Evolutionary conservation across 2,329 filamentous ascomycete species (phyloP).

Genomic region (Aspergillus transmontanensis): DNA sequence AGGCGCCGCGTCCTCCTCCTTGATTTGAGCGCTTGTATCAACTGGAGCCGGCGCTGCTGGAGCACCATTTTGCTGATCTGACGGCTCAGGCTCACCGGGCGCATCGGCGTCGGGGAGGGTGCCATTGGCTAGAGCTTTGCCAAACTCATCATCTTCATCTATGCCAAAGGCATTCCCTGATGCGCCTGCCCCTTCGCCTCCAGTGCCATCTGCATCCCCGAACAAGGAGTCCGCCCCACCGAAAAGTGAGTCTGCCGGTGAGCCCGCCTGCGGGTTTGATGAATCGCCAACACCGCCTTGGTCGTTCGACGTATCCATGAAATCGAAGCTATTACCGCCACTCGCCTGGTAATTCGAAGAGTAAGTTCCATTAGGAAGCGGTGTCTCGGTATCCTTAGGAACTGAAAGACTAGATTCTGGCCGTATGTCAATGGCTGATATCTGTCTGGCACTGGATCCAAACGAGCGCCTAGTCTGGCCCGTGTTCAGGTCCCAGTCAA

Average conservation of each 20-base stretch:
- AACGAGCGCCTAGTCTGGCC: constrained; percentile 77
- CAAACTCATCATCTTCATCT: constrained; percentile 84
- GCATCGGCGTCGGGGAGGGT: constrained; percentile 54
- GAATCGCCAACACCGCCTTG: constrained; percentile 41
- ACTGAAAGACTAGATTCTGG: constrained; percentile 76
- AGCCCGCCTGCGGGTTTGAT: constrained; percentile 61
- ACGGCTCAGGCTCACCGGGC: constrained; percentile 34
- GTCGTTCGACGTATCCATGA: constrained; percentile 42
- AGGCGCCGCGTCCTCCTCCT: constrained; percentile 7
- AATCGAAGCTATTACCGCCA: constrained; percentile 56
- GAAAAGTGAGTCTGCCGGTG: constrained; percentile 80
- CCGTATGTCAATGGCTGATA: constrained; percentile 83
- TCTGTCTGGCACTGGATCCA: constrained; percentile 76
- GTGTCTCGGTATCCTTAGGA: constrained; percentile 66
- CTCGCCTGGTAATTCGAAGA: constrained; percentile 72
- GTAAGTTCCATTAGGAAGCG: constrained; percentile 65
- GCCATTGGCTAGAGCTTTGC: constrained; percentile 69
- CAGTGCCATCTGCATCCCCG: constrained; percentile 71
- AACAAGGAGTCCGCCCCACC: constrained; percentile 86
- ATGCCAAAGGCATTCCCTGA: constrained; percentile 68
- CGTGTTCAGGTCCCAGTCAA: constrained; percentile 93
- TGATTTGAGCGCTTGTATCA: constrained; percentile 13
- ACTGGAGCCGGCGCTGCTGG: constrained; percentile 11
- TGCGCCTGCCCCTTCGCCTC: constrained; percentile 48
- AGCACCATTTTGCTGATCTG: constrained; percentile 23